Evolutionary conservation across 1,284 basidiomycete genomes (phyloP), one percentile per base, ranked within the genome.

Genomic region (Cutaneotrichosporon cutaneum): DNA sequence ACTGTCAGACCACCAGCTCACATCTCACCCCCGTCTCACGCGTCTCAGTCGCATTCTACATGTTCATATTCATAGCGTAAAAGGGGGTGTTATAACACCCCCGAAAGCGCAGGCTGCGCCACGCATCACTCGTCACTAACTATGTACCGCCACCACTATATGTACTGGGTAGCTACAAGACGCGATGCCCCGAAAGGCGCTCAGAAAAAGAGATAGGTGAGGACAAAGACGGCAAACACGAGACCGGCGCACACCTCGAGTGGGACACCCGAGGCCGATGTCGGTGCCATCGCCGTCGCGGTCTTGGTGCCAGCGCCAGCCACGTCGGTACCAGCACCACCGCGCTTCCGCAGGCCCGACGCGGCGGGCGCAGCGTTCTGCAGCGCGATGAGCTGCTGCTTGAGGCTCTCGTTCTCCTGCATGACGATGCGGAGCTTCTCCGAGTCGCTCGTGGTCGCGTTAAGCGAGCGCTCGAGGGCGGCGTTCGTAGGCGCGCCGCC

Each of bases 151-250:
- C 78, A 13, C 77, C 74, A 45, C 54, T 21, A 56, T 45, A 44
- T 56, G 39, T 56, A 33, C 54, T 56, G 14, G 54, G 39, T 30
- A 30, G 54, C 42, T 45, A 56, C 39, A 42, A 44, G 39, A 56
- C 54, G 36, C 77, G 77, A 77, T n/a, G 48, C 26, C 13, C 27
- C 35, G 50, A 47, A 54, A 26, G 35, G 48, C 24, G 27, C 11
- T 73, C 63, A 83, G 73, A 83, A 82, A 79, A 83, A 82, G 64
- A 83, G 72, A 66, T 83, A 85, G 50, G 83, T 84, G 68, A 85
- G 73, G 50, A 83, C 79, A 70, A 85, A 84, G 30, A 84, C 83
- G n/a, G 79, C 83, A 52, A 83, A 77, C 10, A 81, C 78, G 57
- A 84, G 75, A 14, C 77, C 83, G 6, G 81, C 83, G 8, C 83